phyloP scores from a whole-genome alignment of 306 rosid species.

The Gynostemma pentaphyllum region DNA sequence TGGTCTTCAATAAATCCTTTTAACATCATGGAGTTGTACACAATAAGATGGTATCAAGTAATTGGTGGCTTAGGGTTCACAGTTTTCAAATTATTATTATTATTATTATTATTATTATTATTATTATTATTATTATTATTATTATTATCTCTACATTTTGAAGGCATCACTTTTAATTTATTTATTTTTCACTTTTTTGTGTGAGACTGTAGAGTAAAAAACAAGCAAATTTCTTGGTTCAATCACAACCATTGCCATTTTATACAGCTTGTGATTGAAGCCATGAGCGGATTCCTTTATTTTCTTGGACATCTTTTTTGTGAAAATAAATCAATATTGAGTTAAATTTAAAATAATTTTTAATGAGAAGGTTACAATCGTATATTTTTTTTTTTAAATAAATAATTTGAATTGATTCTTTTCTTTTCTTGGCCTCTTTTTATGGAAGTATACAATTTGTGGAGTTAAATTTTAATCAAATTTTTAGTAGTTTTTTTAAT shows the following conservation, averaged over 20 bases:
- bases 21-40: background rate
- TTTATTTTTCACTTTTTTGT: background rate
- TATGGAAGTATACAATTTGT: too few relatives aligned
- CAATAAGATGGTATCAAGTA: background rate
- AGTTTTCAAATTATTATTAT: background rate
- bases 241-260: background rate
- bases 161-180: too few relatives aligned
- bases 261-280: constrained; percentile 9
- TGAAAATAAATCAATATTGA: background rate
- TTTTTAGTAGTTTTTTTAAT: too few relatives aligned
- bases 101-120: background rate
- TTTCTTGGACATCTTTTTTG: background rate
- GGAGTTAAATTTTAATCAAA: too few relatives aligned
- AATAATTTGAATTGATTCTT: too few relatives aligned
- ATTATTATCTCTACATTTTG: background rate
- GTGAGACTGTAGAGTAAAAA: background rate
- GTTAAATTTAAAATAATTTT: background rate
- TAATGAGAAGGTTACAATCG: too few relatives aligned
- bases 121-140: background rate
- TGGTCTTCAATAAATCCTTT: background rate
- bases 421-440: too few relatives aligned
- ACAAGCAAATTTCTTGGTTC: background rate
- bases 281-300: background rate
- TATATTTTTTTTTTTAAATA: too few relatives aligned
- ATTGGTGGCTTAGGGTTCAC: constrained; percentile 1